A percentile compares a stretch with the other conserved stretches of the same genome.
Conservation (phyloP, 2,329 filamentous ascomycete genomes). For the Albophoma yamanashiensis region DNA sequence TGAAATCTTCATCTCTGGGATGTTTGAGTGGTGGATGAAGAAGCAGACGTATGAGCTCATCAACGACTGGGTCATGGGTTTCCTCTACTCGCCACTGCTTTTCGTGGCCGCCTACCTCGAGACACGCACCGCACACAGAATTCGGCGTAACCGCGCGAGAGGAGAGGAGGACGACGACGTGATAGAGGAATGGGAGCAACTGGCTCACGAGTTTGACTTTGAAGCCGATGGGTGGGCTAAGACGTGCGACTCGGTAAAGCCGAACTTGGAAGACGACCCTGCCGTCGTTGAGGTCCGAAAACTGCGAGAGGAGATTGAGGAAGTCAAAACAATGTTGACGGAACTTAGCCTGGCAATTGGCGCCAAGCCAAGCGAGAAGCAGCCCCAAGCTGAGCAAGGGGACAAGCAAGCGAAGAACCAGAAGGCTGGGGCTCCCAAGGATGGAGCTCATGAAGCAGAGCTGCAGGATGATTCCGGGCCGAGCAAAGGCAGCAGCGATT, state of each 20-base stretch:
- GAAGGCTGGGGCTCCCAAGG: conserved; percentile 1
- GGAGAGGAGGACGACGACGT: conserved; percentile 87
- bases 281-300: conserved; percentile 59
- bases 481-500: background rate
- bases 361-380: background rate
- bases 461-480: background rate
- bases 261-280: conserved; percentile 72
- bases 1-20: conserved; percentile 67
- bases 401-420: conserved; percentile 4
- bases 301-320: conserved; percentile 46
- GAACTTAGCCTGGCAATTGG: conserved; percentile 18
- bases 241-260: conserved; percentile 62
- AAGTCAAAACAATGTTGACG: conserved; percentile 39
- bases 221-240: conserved; percentile 80
- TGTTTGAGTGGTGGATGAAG: conserved; percentile 96
- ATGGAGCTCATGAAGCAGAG: background rate
- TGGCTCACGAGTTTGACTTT: conserved; percentile 61
- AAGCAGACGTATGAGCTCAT: conserved; percentile 61
- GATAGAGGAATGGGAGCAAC: conserved; percentile 87
- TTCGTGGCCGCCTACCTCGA: conserved; percentile 68
- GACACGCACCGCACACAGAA: conserved; percentile 51
- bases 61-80: conserved; percentile 81
- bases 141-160: conserved; percentile 61
- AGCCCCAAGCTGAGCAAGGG: background rate
- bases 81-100: conserved; percentile 76